Evolutionary conservation across 2,329 filamentous ascomycete species (phyloP), one percentile per base, ranked within the genome.

Genomic region (Huntiella savannae): DNA sequence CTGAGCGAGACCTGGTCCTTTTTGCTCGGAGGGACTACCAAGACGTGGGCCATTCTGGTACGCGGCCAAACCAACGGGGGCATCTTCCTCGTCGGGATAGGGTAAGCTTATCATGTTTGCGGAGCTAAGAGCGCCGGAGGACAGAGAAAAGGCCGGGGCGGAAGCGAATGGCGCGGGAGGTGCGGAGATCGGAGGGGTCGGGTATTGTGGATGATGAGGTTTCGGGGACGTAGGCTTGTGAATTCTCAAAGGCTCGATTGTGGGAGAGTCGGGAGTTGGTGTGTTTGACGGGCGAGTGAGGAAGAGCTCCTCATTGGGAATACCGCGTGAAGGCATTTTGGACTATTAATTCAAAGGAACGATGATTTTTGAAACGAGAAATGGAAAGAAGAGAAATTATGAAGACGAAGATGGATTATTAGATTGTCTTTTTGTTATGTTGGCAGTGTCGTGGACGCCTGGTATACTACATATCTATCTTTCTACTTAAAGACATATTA

Each of bases 301-400:
- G 65, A 92, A 88, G 66, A 92, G 79, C 69, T 88, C 84, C 62
- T 86, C 79, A 28, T 85, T 80, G 19, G 79, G 74, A 54, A 79
- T 68, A 55, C 79, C 79, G 22, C 22, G 22, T 28, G 22, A 28
- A 28, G 22, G 6, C 22, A 28, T 28, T 28, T 28, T 28, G 22
- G 22, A 10, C 22, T 7, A 10, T 28, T 28, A 10, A 28, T 28
- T 10, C 6, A 10, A 8, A 28, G 22, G 3, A 28, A 28, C 22
- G 6, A 28, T 28, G 8, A 10, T 28, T 28, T 28, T 28, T 7
- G 22, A 28, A 28, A 28, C 22, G 22, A 28, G 22, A 10, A 28
- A 28, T 28, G 7, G 22, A 3, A 28, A 10, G 22, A 28, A 28
- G 8, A 28, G 22, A 28, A 28, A 28, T 10, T 7, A 28, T 28